Percentiles rank a stretch among this genome's conserved stretches.
Conservation (phyloP, 192 early-diverging fungal genomes). For the Gamsiella multidivaricata region DNA sequence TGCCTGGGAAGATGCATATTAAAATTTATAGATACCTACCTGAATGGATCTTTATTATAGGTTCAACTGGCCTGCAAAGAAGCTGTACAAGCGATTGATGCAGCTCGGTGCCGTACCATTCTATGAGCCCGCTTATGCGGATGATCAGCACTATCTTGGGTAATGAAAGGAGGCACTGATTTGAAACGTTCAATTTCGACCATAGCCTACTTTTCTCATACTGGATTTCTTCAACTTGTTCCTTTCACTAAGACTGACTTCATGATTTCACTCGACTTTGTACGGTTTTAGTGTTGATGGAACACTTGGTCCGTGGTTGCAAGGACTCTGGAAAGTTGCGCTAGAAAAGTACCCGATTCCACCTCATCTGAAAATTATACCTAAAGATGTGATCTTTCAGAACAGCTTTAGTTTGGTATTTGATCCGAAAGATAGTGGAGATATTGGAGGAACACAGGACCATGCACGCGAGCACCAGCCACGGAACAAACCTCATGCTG, state of each 20-base stretch:
- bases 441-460: no score
- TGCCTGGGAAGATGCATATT: no score
- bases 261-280: no score
- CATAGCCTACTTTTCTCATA: no score
- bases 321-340: constrained; percentile 76
- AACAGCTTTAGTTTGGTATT: constrained; percentile 34
- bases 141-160: constrained; percentile 97
- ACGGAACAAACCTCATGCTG: constrained; percentile 18
- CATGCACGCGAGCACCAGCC: neutral
- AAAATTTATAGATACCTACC: no score
- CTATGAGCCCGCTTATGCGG: constrained; percentile 82
- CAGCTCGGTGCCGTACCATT: constrained; percentile 87
- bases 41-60: no score
- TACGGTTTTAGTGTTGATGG: constrained; percentile 75
- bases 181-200: no score
- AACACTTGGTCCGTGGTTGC: constrained; percentile 89
- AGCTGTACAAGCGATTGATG: constrained; percentile 83
- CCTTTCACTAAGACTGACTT: no score
- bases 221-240: neutral
- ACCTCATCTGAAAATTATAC: constrained; percentile 60
- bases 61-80: constrained; percentile 95
- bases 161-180: no score
- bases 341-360: constrained; percentile 73
- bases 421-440: neutral
- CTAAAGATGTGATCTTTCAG: constrained; percentile 60